Base-by-base conservation (phyloP, 352 stramenopile genomes). In the Phytophthora syringae region DNA sequence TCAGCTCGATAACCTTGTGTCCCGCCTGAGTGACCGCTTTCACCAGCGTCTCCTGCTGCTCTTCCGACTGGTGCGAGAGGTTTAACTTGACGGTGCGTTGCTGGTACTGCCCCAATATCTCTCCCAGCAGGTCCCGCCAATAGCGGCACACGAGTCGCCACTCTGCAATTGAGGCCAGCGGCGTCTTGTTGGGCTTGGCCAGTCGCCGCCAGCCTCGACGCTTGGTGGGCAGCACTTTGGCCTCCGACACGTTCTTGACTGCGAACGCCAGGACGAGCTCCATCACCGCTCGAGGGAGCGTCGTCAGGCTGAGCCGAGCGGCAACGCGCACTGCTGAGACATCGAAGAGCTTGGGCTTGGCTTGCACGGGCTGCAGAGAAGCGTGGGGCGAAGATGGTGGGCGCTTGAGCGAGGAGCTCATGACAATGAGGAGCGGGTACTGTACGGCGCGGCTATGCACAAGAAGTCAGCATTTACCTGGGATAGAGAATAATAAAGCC, bases 221-320 rank as follows among this genome's bases (percentile, higher is more conserved):
- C 62, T 77, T 80, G 25, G 73, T 81, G 5, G 79, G 79, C n/a
- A 70, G 22, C 54, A 88, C 63, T 44, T 84, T 79, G 36, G 82
- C 72, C 22, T 66, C 70, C 28, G 65, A 65, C 21, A 88, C 55
- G 49, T 88, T 76, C 44, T 86, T 81, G 47, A 84, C 62, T 5
- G 79, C 79, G 45, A 81, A 88, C 18, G 79, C 80, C 60, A 86
- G 69, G 25, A 88, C 55, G 30, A 85, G 54, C 62, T 84, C 79
- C 76, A 85, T 74, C 13, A 82, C 74, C 1, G 77, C 66, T 36
- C 77, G 79, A 16, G 79, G 79, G 47, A 88, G 58, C 47, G 72
- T 59, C 39, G 63, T 62, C 65, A 80, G 67, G 13, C 52, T 67
- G 28, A 64, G 44, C n/a, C 24, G 42, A 51, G 44, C 43, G 13